Base-by-base conservation (phyloP, 2,329 filamentous ascomycete species). In the Fusarium oligoseptatum region DNA sequence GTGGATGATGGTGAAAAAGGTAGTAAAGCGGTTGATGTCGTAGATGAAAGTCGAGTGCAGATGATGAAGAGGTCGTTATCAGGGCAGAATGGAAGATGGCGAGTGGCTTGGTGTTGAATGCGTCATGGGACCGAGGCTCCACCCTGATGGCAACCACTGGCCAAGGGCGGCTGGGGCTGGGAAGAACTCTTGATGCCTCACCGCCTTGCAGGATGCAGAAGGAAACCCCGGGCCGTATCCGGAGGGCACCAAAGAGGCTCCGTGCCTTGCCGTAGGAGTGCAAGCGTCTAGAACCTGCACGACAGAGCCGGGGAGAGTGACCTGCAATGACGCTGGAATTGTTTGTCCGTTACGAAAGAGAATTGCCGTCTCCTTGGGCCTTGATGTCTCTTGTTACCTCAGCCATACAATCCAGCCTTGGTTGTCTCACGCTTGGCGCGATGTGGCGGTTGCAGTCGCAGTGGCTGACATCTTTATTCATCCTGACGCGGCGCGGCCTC, bases 111-210 rank as follows among this genome's bases (percentile, higher is more conserved):
- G 68, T 76, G 77, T 75, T 76, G 73, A 76, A 70, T 82, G 82
- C 82, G 82, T 84, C 82, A 84, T 83, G 81, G 72, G 82, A 82
- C 81, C 73, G 34, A 39, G 29, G 67, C 73, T 68, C 76, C 77
- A 79, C 80, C 71, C 69, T 73, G 70, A 76, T 73, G 75, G 68
- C 71, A 64, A 66, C 39, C 34, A 66, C 61, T 66, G 71, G 69
- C 45, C 27, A 32, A 58, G 66, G 68, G 64, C 62, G 74, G 67
- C 50, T 68, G 65, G 36, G 39, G 66, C 52, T 67, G 67, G 72
- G 72, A 43, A 62, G 60, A 70, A 75, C 70, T 55, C 45, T 76
- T 76, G 72, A 68, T 78, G 77, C 76, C 75, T 79, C 76, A 78
- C 75, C 72, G 76, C 73, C 73, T 73, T 75, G 73, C 65, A 64